Conservation (phyloP, 208 protist genomes). For the Strigomonas culicis region DNA sequence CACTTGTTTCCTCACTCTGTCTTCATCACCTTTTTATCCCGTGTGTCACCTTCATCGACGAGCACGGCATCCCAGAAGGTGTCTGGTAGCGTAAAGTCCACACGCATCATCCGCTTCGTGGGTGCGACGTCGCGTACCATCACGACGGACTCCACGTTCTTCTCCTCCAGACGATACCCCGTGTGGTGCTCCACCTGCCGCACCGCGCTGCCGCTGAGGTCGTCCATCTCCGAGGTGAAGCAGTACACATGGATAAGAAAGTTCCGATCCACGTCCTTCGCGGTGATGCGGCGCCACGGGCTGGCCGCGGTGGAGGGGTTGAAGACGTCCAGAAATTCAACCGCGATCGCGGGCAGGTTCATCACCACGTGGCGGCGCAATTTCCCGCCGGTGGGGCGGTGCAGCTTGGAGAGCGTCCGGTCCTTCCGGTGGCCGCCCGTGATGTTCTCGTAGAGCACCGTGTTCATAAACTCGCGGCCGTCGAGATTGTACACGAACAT, state of each 20-base stretch:
- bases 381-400: not conserved
- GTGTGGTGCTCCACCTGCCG: constrained; percentile 51
- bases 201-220: constrained; percentile 62
- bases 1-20: no score
- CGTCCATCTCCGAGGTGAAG: constrained; percentile 65
- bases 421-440: constrained; percentile 3
- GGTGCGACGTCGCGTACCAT: constrained; percentile 94
- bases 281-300: constrained; percentile 10
- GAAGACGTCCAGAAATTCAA: constrained; percentile 95
- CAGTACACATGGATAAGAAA: constrained; percentile 86
- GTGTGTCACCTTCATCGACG: no score
- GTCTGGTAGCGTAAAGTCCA: constrained; percentile 89
- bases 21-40: no score
- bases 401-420: not conserved
- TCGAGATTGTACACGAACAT: constrained; percentile 92
- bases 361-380: constrained; percentile 91
- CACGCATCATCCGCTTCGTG: constrained; percentile 94
- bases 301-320: constrained; percentile 12
- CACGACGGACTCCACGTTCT: constrained; percentile 55
- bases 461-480: constrained; percentile 92
- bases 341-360: constrained; percentile 96
- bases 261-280: constrained; percentile 19
- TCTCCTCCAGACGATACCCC: constrained; percentile 17
- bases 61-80: constrained; percentile 40
- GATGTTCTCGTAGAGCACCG: constrained; percentile 48